A percentile compares a stretch with the other conserved stretches of the same genome.
Conservation (phyloP, 805 yeast species). For the Saturnispora kantuleensis region DNA sequence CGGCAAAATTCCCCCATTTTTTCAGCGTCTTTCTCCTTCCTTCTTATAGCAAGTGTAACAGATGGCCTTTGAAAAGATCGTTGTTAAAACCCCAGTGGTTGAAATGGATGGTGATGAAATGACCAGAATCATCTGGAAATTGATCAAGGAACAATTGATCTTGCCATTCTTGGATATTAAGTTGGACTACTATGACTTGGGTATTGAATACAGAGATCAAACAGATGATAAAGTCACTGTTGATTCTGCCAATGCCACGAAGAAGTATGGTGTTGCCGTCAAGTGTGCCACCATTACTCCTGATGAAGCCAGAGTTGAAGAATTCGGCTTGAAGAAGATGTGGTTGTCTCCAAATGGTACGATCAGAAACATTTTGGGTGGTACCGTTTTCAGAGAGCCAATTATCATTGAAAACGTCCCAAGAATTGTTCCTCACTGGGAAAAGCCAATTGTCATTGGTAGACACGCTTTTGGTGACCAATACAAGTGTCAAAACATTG, state of each 20-base stretch:
- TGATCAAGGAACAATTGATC: slow-evolving; percentile 78
- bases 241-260: slow-evolving; percentile 85
- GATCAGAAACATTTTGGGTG: slow-evolving; percentile 89
- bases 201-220: slow-evolving; percentile 75
- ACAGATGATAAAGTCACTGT: slow-evolving; percentile 83
- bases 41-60: not conserved
- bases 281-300: slow-evolving; percentile 99
- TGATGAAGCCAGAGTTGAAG: slow-evolving; percentile 89
- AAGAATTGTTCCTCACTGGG: slow-evolving; percentile 84
- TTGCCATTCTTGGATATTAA: slow-evolving; percentile 80
- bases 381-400: slow-evolving; percentile 95
- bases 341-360: slow-evolving; percentile 98
- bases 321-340: slow-evolving; percentile 86
- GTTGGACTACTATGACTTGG: slow-evolving; percentile 84
- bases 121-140: slow-evolving; percentile 93
- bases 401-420: slow-evolving; percentile 84
- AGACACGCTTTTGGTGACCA: slow-evolving; percentile 98
- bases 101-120: slow-evolving; percentile 98
- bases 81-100: slow-evolving; percentile 81
- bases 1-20: not conserved
- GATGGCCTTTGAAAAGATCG: slow-evolving; percentile 42
- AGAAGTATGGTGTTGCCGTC: slow-evolving; percentile 84
- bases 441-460: slow-evolving; percentile 90
- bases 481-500: slow-evolving; percentile 84
- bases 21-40: not conserved